Evolutionary conservation across 148 eudicot species (phyloP).

Genomic region (Fallopia convolvulus): DNA sequence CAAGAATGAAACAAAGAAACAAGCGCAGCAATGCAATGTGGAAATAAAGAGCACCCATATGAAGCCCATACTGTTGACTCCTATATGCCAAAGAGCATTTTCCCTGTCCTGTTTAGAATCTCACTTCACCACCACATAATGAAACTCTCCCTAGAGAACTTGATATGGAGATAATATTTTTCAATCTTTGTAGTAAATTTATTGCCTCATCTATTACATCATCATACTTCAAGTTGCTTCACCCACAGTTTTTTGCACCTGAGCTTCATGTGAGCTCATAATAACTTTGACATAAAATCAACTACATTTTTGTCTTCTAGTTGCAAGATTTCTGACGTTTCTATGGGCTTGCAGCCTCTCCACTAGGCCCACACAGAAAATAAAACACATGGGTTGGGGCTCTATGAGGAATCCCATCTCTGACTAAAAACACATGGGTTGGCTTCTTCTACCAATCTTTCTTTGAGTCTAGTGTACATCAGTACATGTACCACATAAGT

Average conservation of each 20-base stretch:
- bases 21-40: constrained; percentile 14
- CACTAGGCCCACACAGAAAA: constrained; percentile 6
- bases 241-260: constrained; percentile 15
- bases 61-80: constrained; percentile 60
- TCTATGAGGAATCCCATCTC: not conserved
- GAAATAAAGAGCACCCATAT: constrained; percentile 55
- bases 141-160: not conserved
- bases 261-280: constrained; percentile 6
- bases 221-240: constrained; percentile 9
- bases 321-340: not conserved
- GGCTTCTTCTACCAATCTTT: constrained; percentile 3
- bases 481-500: not conserved
- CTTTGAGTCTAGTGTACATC: not conserved
- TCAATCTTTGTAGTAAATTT: constrained; percentile 13
- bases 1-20: constrained; percentile 10
- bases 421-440: constrained; percentile 11
- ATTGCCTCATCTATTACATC: constrained; percentile 11
- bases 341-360: constrained; percentile 7
- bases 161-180: not conserved
- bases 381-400: not conserved
- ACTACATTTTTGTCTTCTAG: constrained; percentile 6
- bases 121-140: constrained; percentile 32
- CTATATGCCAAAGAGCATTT: constrained; percentile 27
- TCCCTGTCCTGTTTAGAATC: constrained; percentile 29
- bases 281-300: constrained; percentile 3